Evolutionary conservation across 202 grass and related monocot genomes (phyloP), one percentile per base, ranked within the genome.

Genomic region (Setaria viridis): DNA sequence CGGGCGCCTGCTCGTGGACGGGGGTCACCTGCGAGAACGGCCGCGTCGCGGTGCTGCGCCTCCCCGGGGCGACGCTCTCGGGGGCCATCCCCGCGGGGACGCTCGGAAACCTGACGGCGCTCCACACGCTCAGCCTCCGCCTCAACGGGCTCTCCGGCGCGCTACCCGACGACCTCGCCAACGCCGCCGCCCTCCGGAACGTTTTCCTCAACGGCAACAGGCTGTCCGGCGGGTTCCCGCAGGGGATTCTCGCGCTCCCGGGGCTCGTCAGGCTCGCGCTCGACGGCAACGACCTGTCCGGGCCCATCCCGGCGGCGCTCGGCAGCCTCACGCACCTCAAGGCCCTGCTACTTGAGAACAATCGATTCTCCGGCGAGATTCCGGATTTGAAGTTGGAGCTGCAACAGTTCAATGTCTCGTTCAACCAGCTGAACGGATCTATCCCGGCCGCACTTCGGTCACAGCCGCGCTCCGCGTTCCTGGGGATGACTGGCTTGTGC

Each of bases 361-460:
- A 94, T 83, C 85, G 58, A 15, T 91, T 94, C 50, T 47, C 4
- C 46, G 92, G 92, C 66, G 67, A 76, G 84, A 82, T 94, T 77
- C 89, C 92, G 1, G 84, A 81, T 9, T 60, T 93, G 6, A 81
- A 82, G 57, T 82, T 74, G n/a, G 48, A 60, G 72, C 87, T 94
- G 70, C 72, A 70, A 20, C 80, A 89, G 78, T 89, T 94, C 77
- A 94, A 94, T 71, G 92, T 94, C 43, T 94, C 92, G 11, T 94
- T 64, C 35, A 94, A 94, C 78, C 80, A 76, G 37, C 67, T 94
- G 14, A 91, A 91, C 13, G 92, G 92, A 84, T 94, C 92, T 70
- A 80, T 94, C 50, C 92, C 92, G 4, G 62, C 80, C 37, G 46
- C 53, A 2, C 84, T 94, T n/a, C 89, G 89, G 11, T 75, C 85